These are phyloP conservation scores for Colletotrichum sp. DNA, from an alignment of 2,329 filamentous ascomycete genomes.

Conservation along the genomic window DNA sequence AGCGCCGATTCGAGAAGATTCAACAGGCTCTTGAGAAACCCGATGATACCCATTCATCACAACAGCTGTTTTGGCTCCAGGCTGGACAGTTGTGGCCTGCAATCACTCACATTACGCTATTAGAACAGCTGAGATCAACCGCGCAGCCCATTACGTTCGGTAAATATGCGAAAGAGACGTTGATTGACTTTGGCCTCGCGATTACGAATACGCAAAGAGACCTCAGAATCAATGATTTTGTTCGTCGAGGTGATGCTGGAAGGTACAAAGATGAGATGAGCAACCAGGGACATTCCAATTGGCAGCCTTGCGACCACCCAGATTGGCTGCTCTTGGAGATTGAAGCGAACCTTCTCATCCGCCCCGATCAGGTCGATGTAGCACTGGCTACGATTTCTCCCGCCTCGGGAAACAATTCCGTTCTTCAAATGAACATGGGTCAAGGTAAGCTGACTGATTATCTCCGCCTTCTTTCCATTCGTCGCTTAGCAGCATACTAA, in stretches of 20 bases:
- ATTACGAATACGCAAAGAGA: constrained; percentile 51
- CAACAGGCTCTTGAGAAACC: not conserved
- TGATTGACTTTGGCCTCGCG: constrained; percentile 48
- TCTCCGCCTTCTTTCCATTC: not conserved
- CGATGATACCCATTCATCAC: not conserved
- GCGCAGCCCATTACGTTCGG: constrained; percentile 31
- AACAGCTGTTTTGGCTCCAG: constrained; percentile 44
- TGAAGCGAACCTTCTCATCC: constrained; percentile 67
- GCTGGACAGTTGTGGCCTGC: constrained; percentile 49
- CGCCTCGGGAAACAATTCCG: constrained; percentile 55
- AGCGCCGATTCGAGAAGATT: not conserved
- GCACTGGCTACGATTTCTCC: constrained; percentile 65
- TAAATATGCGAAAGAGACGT: constrained; percentile 35
- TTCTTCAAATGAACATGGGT: constrained; percentile 73
- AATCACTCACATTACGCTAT: constrained; percentile 43
- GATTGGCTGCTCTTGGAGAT: constrained; percentile 74
- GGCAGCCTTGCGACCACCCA: constrained; percentile 55
- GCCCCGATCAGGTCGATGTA: constrained; percentile 66
- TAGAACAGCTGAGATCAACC: constrained; percentile 51
- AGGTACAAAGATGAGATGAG: constrained; percentile 44
- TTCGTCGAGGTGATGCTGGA: constrained; percentile 26
- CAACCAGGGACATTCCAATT: constrained; percentile 60
- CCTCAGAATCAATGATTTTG: constrained; percentile 42
- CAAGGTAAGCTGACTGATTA: constrained; percentile 45
- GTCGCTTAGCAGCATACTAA: not conserved